Evolutionary conservation across 805 yeast genomes (phyloP).

Genomic region (Candida boidinii): DNA sequence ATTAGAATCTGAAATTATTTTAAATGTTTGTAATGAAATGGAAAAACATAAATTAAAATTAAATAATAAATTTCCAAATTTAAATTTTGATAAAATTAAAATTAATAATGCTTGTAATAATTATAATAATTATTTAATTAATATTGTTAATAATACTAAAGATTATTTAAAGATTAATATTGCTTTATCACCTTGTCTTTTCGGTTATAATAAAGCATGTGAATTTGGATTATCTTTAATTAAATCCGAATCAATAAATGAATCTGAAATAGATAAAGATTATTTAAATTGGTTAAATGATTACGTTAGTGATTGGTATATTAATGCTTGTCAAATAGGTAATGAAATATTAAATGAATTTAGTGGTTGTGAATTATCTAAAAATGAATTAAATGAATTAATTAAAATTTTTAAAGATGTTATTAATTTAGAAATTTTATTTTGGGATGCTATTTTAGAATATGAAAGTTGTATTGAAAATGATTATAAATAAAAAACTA

Average conservation of each 20-base stretch:
- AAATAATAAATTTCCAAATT: conserved; percentile 29
- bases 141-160: conserved; percentile 40
- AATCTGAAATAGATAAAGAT: conserved; percentile 13
- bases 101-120: conserved; percentile 50
- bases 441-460: conserved; percentile 45
- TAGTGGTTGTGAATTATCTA: conserved; percentile 29
- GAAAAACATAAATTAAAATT: conserved; percentile 46
- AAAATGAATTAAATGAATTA: conserved; percentile 34
- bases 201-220: conserved; percentile 62
- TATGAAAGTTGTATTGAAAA: too few species aligned
- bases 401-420: conserved; percentile 53
- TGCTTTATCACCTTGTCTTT: conserved; percentile 67
- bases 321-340: conserved; percentile 45
- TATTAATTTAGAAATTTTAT: conserved; percentile 49
- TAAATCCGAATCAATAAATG: conserved; percentile 4
- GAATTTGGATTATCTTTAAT: conserved; percentile 7
- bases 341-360: conserved; percentile 35
- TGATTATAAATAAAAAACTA: too few species aligned
- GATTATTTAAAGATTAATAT: conserved; percentile 60
- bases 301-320: conserved; percentile 52
- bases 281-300: conserved; percentile 52
- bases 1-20: conserved; percentile 41
- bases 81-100: conserved; percentile 33
- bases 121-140: conserved; percentile 53
- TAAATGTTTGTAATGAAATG: conserved; percentile 47